phyloP scores from a whole-genome alignment of 164 flowering plant species.

The Akebia trifoliata region DNA sequence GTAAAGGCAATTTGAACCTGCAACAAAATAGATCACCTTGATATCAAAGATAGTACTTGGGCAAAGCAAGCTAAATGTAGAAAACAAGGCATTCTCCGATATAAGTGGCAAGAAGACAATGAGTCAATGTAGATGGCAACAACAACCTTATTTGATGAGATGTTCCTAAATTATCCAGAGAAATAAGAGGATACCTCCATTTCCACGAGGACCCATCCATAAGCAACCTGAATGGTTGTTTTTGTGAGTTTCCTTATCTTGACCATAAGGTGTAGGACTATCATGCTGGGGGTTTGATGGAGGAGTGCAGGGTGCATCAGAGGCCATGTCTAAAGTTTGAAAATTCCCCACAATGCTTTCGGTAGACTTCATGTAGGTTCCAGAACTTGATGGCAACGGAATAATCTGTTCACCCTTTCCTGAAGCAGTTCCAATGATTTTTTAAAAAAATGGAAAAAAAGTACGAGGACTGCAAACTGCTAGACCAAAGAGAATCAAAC shows the following conservation, averaged over 20 bases:
- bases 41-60: slow-evolving; percentile 2
- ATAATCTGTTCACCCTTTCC: slow-evolving; percentile 38
- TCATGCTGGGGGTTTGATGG: slow-evolving; percentile 27
- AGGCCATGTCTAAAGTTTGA: slow-evolving; percentile 32
- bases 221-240: slow-evolving; percentile 34
- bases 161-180: neutral
- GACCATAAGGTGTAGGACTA: slow-evolving; percentile 23
- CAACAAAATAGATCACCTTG: slow-evolving; percentile 12
- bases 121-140: too few species aligned
- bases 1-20: slow-evolving; percentile 75
- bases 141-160: neutral
- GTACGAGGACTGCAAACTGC: too few species aligned
- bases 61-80: neutral
- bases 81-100: too few species aligned
- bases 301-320: slow-evolving; percentile 30
- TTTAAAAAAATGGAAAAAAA: neutral
- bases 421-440: slow-evolving; percentile 25
- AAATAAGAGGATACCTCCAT: slow-evolving; percentile 53
- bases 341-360: slow-evolving; percentile 35
- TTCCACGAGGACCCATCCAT: slow-evolving; percentile 60
- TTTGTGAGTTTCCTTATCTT: slow-evolving; percentile 25
- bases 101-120: too few species aligned
- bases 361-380: slow-evolving; percentile 23
- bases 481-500: neutral
- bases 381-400: slow-evolving; percentile 36